Base-by-base conservation (phyloP, 768 basidiomycete species). In the Lentinula raphanica region DNA sequence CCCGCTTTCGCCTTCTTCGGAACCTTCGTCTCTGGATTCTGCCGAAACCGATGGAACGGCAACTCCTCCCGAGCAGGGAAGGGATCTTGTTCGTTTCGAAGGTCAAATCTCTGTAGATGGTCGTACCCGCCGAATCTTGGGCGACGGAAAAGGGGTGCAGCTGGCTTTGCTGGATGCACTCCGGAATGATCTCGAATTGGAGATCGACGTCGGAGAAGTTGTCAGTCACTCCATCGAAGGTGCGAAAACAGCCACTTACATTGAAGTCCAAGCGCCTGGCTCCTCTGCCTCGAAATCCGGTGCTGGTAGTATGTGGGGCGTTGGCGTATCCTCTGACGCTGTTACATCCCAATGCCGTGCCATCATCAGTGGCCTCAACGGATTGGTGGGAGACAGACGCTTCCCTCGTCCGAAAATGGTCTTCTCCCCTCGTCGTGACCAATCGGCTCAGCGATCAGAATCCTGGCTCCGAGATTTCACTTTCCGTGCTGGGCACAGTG, bases 161-260 rank as follows among this genome's bases (percentile, higher is more conserved):
- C 88, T 86, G 27, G 85, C 92, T 25, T 73, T 92, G 62, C 76
- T 94, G 35, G 75, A 89, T 58, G 89, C 90, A n/a, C 80, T 94
- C 39, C 76, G 76, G 61, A 74, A 73, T 1, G 81, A 86, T 63
- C 79, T 90, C 38, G 83, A 81, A 56, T 76, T 92, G 64, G 72
- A 87, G 63, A 75, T 92, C 59, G 74, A 79, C 49, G 71, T 92
- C 40, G 80, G 87, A 54, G 90, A 91, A 69, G 91, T 88, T 15
- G 28, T 44, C 1, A 3, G 28, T 19, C 36, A 54, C 15, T n/a
- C 80, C 7, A 78, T 82, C 29, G 81, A 92, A 59, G 83, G 64
- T 35, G 77, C 83, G 59, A 85, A 83, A 61, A 85, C 87, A 2
- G 90, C 85, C 6, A 88, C 88, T 5, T 92, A 87, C 73, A 80